These are phyloP conservation scores for Suillus subalutaceus DNA, from an alignment of 768 basidiomycete species.

Conservation along the genomic window DNA sequence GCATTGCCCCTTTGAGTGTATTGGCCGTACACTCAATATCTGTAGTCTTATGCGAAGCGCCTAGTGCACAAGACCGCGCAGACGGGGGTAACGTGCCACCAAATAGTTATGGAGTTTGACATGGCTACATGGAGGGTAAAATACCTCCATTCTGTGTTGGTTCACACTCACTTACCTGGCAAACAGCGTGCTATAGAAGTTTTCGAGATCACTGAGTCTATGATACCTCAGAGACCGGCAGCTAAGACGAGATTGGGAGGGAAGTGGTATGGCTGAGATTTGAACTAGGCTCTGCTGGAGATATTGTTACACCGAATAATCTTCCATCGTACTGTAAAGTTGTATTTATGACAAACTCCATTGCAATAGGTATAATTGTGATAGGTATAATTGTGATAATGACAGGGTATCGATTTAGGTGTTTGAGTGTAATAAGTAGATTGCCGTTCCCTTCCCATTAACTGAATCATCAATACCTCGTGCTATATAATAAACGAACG, in stretches of 20 bases:
- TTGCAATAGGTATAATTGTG: constrained; percentile 4
- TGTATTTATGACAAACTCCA: neutral
- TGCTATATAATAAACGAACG: neutral
- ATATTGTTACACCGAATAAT: neutral
- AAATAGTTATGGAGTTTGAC: constrained; percentile 91
- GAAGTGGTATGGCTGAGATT: constrained; percentile 70
- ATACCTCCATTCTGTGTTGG: constrained; percentile 5
- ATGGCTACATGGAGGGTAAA: constrained; percentile 86
- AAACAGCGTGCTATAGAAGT: constrained; percentile 82
- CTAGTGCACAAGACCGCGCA: constrained; percentile 63
- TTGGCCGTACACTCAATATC: neutral
- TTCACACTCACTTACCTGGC: constrained; percentile 4
- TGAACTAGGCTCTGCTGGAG: neutral
- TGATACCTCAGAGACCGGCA: constrained; percentile 74
- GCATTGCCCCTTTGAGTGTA: constrained; percentile 22
- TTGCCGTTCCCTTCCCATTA: neutral
- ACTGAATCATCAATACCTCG: neutral
- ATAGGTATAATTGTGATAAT: constrained; percentile 6
- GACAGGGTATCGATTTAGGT: neutral
- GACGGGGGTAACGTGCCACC: constrained; percentile 73
- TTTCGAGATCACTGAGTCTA: constrained; percentile 76
- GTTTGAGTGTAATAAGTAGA: neutral
- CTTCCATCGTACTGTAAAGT: neutral
- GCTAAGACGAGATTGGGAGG: constrained; percentile 58
- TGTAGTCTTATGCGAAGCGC: constrained; percentile 65